Conservation (phyloP, 2,329 filamentous ascomycete species). For the Lojkania enalia region DNA sequence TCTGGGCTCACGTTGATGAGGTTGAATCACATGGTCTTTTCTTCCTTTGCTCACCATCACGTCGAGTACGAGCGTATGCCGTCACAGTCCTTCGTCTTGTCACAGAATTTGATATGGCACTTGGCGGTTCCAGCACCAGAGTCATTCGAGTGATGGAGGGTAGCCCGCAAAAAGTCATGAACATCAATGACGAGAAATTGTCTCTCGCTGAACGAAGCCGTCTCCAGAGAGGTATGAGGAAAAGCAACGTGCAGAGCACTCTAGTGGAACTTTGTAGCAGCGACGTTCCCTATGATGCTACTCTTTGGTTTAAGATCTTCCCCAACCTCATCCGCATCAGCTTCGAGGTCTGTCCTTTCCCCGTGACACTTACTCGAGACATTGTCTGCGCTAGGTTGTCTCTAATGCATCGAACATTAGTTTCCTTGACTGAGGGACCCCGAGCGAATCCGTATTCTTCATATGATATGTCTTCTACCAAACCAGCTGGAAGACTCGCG, state of each 20-base stretch:
- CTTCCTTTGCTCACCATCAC: conserved; percentile 94
- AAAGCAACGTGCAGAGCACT: conserved; percentile 79
- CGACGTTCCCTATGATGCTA: conserved; percentile 91
- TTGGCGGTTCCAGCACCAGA: conserved; percentile 78
- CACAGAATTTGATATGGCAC: conserved; percentile 86
- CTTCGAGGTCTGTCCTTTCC: conserved; percentile 87
- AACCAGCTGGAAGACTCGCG: conserved; percentile 58
- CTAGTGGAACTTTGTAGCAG: conserved; percentile 94
- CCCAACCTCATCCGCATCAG: conserved; percentile 91
- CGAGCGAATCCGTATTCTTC: conserved; percentile 56
- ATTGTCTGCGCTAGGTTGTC: conserved; percentile 89
- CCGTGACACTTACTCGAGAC: conserved; percentile 86
- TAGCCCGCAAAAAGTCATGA: conserved; percentile 84
- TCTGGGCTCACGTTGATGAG: conserved; percentile 93
- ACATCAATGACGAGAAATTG: conserved; percentile 87
- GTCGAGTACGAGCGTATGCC: conserved; percentile 84
- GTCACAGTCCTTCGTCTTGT: conserved; percentile 91
- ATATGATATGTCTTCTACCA: conserved; percentile 64
- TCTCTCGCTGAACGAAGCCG: conserved; percentile 91
- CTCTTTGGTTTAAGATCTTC: conserved; percentile 97
- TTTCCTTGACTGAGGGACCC: conserved; percentile 71
- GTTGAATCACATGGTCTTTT: conserved; percentile 96
- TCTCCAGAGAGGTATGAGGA: conserved; percentile 85
- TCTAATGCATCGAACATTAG: conserved; percentile 88
- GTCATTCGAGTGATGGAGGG: conserved; percentile 92